Base-by-base conservation (phyloP, 306 rosid genomes). In the Arachis stenosperma region DNA sequence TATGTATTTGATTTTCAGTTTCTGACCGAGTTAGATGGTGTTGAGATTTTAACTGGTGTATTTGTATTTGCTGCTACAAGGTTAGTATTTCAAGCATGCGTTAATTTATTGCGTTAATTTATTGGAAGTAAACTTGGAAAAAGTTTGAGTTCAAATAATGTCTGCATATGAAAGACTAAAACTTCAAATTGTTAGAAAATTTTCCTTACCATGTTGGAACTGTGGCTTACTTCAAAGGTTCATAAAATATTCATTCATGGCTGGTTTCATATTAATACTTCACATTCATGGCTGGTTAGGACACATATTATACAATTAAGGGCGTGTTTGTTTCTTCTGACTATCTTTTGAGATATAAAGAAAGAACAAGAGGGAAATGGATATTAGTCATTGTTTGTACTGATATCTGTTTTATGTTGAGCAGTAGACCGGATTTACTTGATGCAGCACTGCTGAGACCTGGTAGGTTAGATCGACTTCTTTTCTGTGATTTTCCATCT, bases 61-160 rank as follows among this genome's bases (percentile, higher is more conserved):
- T 94, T 94, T 85, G 98, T 94, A 70, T 94, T 94, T 85, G 97
- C 98, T 67, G 97, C 98, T 43, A 94, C 98, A 74, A 94, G 98
- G 98, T 94, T 78, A 81, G 88, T 79, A 77, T 86, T 61, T 84
- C 59, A 57, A 51, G 62, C 73, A 77, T 70, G 44, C 44, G 27
- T 60, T 70, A 47, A 67, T 61, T 53, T 61, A 46, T 81, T 51
- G 43, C 44, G 27, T 60, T 70, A 47, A 67, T 61, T 53, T 61
- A 46, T 81, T 51, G 43, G 61, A 58, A 59, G 55, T 55, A 47
- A 60, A 67, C 51, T 51, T 51, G 47, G 30, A 60, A 71, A 65
- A 7, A 64, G n/a, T 50, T 15, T 29, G 62, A 57, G 13, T 41
- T 70, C 39, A 51, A 44, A 55, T 39, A 1, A 57, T 50, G 13